Conservation (phyloP, 2,329 filamentous ascomycete genomes). For the Hypoxylon sp. region DNA sequence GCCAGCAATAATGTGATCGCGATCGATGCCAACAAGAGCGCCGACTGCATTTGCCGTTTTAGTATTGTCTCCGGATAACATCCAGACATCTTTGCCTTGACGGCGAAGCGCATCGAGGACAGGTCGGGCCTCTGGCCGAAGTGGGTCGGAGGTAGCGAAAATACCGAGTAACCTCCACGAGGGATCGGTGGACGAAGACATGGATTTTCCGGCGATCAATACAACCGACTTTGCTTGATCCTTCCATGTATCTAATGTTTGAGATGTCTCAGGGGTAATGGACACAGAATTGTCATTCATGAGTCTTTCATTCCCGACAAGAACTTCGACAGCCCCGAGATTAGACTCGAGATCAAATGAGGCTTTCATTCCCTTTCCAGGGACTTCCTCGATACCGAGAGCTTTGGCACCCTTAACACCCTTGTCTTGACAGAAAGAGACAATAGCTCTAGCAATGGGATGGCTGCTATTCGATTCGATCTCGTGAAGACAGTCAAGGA, state of each 20-base stretch:
- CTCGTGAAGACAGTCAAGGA: constrained; percentile 14
- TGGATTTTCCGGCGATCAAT: constrained; percentile 6
- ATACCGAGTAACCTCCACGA: constrained; percentile 15
- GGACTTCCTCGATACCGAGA: constrained; percentile 9
- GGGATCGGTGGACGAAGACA: background rate
- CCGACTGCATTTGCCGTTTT: constrained; percentile 23
- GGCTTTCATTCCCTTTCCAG: constrained; percentile 20
- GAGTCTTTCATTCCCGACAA: constrained; percentile 20
- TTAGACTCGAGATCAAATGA: constrained; percentile 7
- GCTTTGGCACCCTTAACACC: background rate
- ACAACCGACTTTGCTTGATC: constrained; percentile 21
- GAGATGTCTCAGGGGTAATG: background rate
- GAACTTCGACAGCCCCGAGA: constrained; percentile 2
- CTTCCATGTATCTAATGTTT: constrained; percentile 14
- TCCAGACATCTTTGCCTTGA: constrained; percentile 23
- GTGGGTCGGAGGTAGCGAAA: constrained; percentile 18
- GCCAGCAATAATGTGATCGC: constrained; percentile 23
- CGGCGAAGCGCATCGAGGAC: constrained; percentile 18
- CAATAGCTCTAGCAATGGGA: constrained; percentile 18
- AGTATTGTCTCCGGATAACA: constrained; percentile 24
- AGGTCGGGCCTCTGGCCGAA: constrained; percentile 11
- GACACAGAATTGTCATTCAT: constrained; percentile 2
- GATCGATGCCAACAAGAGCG: constrained; percentile 8
- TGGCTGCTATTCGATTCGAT: constrained; percentile 22
- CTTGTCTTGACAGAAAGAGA: constrained; percentile 7